These are phyloP conservation scores for Phialophora tarda DNA, from an alignment of 2,329 filamentous ascomycete species.

Conservation along the genomic window DNA sequence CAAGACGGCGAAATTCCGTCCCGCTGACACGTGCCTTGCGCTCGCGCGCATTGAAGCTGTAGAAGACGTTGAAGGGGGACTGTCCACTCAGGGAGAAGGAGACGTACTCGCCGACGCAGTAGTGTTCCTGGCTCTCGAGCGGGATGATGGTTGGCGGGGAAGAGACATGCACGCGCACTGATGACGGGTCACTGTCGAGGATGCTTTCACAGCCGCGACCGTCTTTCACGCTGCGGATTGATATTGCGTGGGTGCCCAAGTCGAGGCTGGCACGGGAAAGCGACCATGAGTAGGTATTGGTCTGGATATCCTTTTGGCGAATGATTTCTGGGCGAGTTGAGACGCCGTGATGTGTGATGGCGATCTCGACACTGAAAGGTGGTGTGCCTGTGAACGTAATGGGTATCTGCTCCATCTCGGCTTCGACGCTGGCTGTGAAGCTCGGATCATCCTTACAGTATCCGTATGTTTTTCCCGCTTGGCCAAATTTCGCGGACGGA, in stretches of 20 bases:
- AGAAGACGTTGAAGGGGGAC: slow-evolving; percentile 89
- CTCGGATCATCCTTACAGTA: slow-evolving; percentile 73
- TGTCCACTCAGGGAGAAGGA: slow-evolving; percentile 89
- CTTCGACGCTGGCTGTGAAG: slow-evolving; percentile 52
- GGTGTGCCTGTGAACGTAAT: slow-evolving; percentile 81
- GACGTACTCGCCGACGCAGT: slow-evolving; percentile 93
- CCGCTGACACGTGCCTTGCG: slow-evolving; percentile 74
- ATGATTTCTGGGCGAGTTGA: slow-evolving; percentile 79
- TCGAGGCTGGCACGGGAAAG: slow-evolving; percentile 85
- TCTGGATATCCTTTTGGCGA: slow-evolving; percentile 77
- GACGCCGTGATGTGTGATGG: slow-evolving; percentile 83
- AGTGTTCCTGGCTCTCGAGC: slow-evolving; percentile 81
- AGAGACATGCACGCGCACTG: slow-evolving; percentile 89
- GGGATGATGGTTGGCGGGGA: slow-evolving; percentile 91
- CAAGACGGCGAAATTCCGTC: slow-evolving; percentile 82
- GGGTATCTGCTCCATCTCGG: slow-evolving; percentile 83
- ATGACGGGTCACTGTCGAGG: slow-evolving; percentile 71
- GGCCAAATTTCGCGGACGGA: slow-evolving; percentile 79
- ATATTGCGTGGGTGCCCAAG: slow-evolving; percentile 85
- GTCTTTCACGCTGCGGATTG: slow-evolving; percentile 88
- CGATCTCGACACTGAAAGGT: slow-evolving; percentile 88
- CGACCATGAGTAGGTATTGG: slow-evolving; percentile 75
- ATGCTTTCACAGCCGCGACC: slow-evolving; percentile 82
- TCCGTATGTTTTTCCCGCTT: slow-evolving; percentile 91
- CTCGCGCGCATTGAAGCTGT: slow-evolving; percentile 79